Base-by-base conservation (phyloP, 108 stramenopile genomes). In the Craspedostauros australis region DNA sequence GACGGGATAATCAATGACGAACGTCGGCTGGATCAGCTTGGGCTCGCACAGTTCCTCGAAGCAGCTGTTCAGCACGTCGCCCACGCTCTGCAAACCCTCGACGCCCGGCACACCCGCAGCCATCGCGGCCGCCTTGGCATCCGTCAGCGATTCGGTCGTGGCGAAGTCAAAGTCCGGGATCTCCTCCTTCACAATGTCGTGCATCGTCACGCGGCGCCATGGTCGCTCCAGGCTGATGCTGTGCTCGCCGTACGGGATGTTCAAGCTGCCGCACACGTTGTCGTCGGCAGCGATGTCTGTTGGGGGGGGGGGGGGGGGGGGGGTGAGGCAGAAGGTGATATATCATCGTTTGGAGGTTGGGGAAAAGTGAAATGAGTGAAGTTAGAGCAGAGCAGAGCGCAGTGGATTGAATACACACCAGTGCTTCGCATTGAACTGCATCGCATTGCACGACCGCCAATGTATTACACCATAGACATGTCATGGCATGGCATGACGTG, bases 31-130 rank as follows among this genome's bases (percentile, higher is more conserved):
- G 25, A 95, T 84, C 49, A 96, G 72, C 48, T 83, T 82, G 0
- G 88, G 82, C 72, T 99, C 98, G 60, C 93, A 95, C 24, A 96
- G 77, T 58, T 94, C 97, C 64, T 98, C 97, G 60, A 98, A 98
- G 60, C 94, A 94, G 23, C 72, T 73, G 61, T 98, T 96, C 47
- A 98, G 57, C 0, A 98, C 89, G 37, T 98, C 79, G 29, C 96
- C 96, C 16, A 94, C 82, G 14, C 88, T 66, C 36, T 64, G 65
- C 41, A 76, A 51, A n/a, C 49, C 57, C 1, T 66, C 75, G 2
- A 82, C 84, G 43, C 77, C 76, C 22, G 86, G 75, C 24, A 93
- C 88, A 50, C 80, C 82, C 5, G 85, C 84, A 8, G 60, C 75
- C 4, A 39, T 28, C 14, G 91, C 89, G 37, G 70, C 86, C 43